Conservation (phyloP, 371 early-diverging fungal species). For the Mortierella polycephala region DNA sequence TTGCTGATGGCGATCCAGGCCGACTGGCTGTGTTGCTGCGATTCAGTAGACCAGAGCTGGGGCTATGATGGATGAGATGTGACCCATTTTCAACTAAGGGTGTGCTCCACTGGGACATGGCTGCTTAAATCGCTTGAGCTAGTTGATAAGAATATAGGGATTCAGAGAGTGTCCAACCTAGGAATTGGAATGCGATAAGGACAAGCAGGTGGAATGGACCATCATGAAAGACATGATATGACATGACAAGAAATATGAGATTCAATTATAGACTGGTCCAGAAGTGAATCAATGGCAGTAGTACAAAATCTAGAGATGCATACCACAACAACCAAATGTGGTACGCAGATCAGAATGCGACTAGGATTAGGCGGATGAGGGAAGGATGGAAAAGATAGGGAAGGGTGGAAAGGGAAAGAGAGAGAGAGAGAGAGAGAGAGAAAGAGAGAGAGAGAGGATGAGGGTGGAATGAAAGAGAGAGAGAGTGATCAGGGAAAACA, state of each 20-base stretch:
- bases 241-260: too few species aligned
- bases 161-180: not conserved
- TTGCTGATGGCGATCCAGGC: slow-evolving; percentile 39
- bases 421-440: not conserved
- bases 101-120: slow-evolving; percentile 36
- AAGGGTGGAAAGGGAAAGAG: not conserved
- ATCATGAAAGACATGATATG: too few species aligned
- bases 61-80: slow-evolving; percentile 24
- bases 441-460: not conserved
- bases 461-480: not conserved
- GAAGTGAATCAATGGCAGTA: too few species aligned
- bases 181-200: not conserved
- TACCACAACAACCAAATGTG: not conserved
- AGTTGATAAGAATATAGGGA: not conserved
- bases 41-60: slow-evolving; percentile 31
- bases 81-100: slow-evolving; percentile 16
- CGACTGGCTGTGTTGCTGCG: slow-evolving; percentile 44
- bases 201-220: too few species aligned
- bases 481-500: not conserved
- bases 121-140: not conserved
- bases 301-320: too few species aligned
- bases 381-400: not conserved
- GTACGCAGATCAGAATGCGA: not conserved
- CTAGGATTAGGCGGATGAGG: not conserved
- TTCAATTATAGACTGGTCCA: too few species aligned